phyloP scores from a whole-genome alignment of 2,329 filamentous ascomycete species.

The Endothia cerciana region DNA sequence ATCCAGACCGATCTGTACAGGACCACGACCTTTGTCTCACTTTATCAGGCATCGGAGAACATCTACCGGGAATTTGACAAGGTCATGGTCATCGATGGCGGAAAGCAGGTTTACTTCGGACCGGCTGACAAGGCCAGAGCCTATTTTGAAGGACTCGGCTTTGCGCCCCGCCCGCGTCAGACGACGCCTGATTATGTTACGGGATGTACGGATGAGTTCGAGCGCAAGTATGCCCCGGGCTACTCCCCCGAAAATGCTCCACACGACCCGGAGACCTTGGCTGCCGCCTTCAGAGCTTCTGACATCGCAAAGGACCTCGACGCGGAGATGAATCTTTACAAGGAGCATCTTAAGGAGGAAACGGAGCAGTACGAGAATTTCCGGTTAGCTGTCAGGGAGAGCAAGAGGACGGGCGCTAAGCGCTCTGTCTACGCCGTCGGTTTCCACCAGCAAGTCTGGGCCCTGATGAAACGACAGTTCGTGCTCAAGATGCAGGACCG shows the following conservation, averaged over 20 bases:
- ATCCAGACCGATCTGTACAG: slow-evolving; percentile 84
- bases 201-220: slow-evolving; percentile 81
- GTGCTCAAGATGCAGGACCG: slow-evolving; percentile 85
- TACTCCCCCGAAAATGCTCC: slow-evolving; percentile 69
- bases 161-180: slow-evolving; percentile 73
- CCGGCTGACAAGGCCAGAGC: slow-evolving; percentile 66
- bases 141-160: slow-evolving; percentile 80
- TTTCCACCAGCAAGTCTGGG: slow-evolving; percentile 82
- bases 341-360: slow-evolving; percentile 64
- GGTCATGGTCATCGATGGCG: slow-evolving; percentile 78
- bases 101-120: slow-evolving; percentile 77
- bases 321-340: slow-evolving; percentile 72
- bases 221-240: slow-evolving; percentile 74
- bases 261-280: slow-evolving; percentile 67
- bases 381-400: slow-evolving; percentile 72
- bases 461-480: slow-evolving; percentile 82
- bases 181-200: slow-evolving; percentile 84
- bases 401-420: slow-evolving; percentile 75
- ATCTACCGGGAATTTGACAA: slow-evolving; percentile 83
- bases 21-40: slow-evolving; percentile 81
- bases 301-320: slow-evolving; percentile 58
- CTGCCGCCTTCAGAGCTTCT: slow-evolving; percentile 72
- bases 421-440: slow-evolving; percentile 82
- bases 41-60: slow-evolving; percentile 85
- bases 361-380: slow-evolving; percentile 76